Percentiles rank a stretch among this genome's conserved stretches.
Conservation (phyloP, 2,329 filamentous ascomycete species). For the Neurospora crassa region DNA sequence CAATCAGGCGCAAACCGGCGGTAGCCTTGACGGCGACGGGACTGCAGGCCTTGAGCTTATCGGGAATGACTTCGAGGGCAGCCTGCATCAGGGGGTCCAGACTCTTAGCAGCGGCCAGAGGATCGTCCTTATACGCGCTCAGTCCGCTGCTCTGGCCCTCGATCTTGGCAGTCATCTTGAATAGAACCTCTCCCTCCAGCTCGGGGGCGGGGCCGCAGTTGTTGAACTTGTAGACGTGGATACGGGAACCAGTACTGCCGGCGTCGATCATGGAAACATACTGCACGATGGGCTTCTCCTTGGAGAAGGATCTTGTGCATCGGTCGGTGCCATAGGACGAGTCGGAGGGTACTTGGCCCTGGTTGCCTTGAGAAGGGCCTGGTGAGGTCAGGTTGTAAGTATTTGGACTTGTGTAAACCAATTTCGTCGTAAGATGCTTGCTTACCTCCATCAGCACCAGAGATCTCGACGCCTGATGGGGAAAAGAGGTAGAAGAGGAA, state of each 20-base stretch:
- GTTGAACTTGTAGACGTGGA: conserved; percentile 99
- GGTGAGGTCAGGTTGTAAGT: conserved; percentile 5
- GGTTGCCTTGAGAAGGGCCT: conserved; percentile 8
- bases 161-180: conserved; percentile 85
- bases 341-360: conserved; percentile 48
- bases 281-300: conserved; percentile 87
- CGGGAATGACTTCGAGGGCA: conserved; percentile 75
- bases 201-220: conserved; percentile 95
- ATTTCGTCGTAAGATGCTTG: background rate
- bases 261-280: conserved; percentile 99
- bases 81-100: conserved; percentile 81
- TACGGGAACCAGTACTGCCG: conserved; percentile 92
- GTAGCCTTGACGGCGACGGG: conserved; percentile 98
- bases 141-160: conserved; percentile 57
- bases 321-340: conserved; percentile 57
- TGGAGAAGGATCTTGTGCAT: conserved; percentile 76
- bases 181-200: conserved; percentile 74
- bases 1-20: conserved; percentile 82
- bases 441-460: conserved; percentile 39
- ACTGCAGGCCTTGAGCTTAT: conserved; percentile 82
- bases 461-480: conserved; percentile 46
- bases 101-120: conserved; percentile 79
- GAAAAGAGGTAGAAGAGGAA: conserved; percentile 56
- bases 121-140: conserved; percentile 79
- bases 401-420: background rate